phyloP scores from a whole-genome alignment of 345 rosid species.

The Cardiospermum halicacabum region DNA sequence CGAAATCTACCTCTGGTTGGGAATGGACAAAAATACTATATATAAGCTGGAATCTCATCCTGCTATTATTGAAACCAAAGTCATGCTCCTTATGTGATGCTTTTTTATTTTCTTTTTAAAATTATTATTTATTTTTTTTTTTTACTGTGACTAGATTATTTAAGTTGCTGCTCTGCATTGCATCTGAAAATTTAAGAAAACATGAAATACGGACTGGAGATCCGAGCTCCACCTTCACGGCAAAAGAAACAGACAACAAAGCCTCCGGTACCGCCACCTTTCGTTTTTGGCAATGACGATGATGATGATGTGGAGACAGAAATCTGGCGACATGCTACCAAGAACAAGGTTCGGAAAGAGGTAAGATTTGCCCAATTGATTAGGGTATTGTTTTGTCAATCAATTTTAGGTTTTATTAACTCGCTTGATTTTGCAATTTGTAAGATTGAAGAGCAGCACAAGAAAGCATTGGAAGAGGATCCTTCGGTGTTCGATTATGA shows the following conservation, averaged over 20 bases:
- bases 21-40: too few relatives aligned
- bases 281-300: constrained; percentile 53
- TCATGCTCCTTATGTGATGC: too few relatives aligned
- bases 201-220: constrained; percentile 85
- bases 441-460: constrained; percentile 85
- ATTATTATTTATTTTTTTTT: too few relatives aligned
- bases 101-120: too few relatives aligned
- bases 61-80: too few relatives aligned
- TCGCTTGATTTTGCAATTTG: constrained; percentile 3
- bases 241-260: constrained; percentile 46
- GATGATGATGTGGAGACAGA: constrained; percentile 70
- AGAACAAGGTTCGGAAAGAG: constrained; percentile 67
- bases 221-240: constrained; percentile 64
- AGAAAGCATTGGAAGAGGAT: constrained; percentile 80
- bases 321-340: constrained; percentile 70
- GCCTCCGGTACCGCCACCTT: constrained; percentile 46
- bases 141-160: too few relatives aligned
- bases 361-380: constrained; percentile 24
- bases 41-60: too few relatives aligned
- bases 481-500: constrained; percentile 78
- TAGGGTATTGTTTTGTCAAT: neutral
- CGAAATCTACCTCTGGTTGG: too few relatives aligned
- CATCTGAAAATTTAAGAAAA: too few relatives aligned
- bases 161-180: too few relatives aligned
- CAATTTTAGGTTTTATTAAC: neutral